Evolutionary conservation across 345 rosid genomes (phyloP).

Genomic region (Cardiospermum halicacabum): DNA sequence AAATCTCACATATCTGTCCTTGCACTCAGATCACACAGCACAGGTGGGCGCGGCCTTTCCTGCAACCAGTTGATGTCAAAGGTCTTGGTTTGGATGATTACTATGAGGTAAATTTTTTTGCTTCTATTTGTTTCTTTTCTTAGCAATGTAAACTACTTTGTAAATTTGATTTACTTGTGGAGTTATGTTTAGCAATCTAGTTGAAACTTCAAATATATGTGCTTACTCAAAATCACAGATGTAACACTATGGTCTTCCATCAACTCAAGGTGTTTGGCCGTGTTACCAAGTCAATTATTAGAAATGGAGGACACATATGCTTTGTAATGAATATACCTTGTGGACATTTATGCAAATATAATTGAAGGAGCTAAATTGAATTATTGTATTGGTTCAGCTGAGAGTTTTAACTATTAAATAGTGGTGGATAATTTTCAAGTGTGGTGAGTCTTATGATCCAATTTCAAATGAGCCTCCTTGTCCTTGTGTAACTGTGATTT

Average conservation of each 20-base stretch:
- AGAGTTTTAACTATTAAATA: background rate
- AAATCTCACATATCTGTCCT: background rate
- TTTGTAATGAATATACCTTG: background rate
- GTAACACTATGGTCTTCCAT: background rate
- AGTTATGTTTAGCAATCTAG: background rate
- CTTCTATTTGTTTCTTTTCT: background rate
- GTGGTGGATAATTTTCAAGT: background rate
- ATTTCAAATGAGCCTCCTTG: background rate
- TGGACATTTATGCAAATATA: background rate
- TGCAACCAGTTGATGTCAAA: slow-evolving; percentile 87
- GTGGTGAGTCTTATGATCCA: background rate
- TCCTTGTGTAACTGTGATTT: background rate
- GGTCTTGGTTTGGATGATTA: slow-evolving; percentile 87
- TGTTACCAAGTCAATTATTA: background rate
- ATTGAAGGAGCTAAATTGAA: background rate
- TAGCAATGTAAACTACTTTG: background rate
- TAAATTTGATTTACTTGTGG: background rate
- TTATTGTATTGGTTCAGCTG: background rate
- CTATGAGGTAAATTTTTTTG: slow-evolving; percentile 46
- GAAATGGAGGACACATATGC: background rate
- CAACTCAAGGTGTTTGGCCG: background rate
- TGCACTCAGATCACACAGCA: slow-evolving; percentile 72
- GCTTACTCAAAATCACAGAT: background rate
- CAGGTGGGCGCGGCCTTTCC: slow-evolving; percentile 84
- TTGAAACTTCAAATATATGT: background rate